Conservation (phyloP, 225 moss, liverwort and hornwort genomes). For the Physcomitrium patens region DNA sequence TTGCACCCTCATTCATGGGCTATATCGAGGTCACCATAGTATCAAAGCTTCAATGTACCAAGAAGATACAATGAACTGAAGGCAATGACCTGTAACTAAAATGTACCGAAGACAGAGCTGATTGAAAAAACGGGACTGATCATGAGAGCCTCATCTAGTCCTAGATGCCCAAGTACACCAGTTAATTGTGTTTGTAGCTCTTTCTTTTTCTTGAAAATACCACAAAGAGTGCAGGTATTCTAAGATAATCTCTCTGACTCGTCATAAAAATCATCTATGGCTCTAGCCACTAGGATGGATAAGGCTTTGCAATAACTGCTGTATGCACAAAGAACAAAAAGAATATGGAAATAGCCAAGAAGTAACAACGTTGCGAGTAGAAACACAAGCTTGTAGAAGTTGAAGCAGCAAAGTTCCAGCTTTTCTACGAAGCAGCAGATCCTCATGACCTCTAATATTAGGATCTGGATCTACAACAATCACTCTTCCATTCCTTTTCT, state of each 20-base stretch:
- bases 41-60: too few species aligned
- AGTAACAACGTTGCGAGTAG: conserved; percentile 32
- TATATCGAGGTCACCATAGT: too few species aligned
- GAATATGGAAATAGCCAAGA: conserved; percentile 20
- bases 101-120: too few species aligned
- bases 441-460: conserved; percentile 32
- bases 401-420: conserved; percentile 49
- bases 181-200: background rate
- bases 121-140: too few species aligned
- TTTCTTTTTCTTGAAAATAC: background rate
- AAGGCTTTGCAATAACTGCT: background rate
- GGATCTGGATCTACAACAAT: conserved; percentile 52
- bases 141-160: too few species aligned
- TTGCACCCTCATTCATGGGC: too few species aligned
- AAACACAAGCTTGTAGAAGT: conserved; percentile 40
- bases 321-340: background rate
- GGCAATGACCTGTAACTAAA: too few species aligned
- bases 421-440: conserved; percentile 51
- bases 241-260: background rate
- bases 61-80: too few species aligned
- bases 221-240: background rate
- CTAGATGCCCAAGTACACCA: too few species aligned
- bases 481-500: conserved; percentile 43
- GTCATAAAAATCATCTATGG: background rate
- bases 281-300: conserved; percentile 12